A percentile compares a stretch with the other conserved stretches of the same genome.
phyloP scores from a whole-genome alignment of 2,329 filamentous ascomycete genomes.

The Sporothrix globosa region DNA sequence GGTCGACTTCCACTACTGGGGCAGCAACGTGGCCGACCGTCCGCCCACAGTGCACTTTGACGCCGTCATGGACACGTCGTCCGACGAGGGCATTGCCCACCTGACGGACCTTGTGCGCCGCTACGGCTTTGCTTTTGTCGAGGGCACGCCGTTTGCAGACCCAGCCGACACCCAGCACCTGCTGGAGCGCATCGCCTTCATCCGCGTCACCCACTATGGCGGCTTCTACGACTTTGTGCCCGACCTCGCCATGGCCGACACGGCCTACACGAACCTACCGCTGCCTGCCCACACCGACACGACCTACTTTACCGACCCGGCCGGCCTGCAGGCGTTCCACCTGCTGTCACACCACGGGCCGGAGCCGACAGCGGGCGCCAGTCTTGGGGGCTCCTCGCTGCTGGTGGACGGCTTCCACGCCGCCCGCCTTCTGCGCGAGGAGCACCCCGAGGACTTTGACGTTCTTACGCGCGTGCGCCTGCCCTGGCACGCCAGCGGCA shows the following conservation, averaged over 20 bases:
- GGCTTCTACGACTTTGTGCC: constrained; percentile 80
- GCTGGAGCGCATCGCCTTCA: constrained; percentile 80
- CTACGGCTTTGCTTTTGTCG: constrained; percentile 78
- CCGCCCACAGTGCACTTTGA: constrained; percentile 65
- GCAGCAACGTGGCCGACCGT: constrained; percentile 44
- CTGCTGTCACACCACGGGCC: constrained; percentile 76
- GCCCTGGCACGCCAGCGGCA: constrained; percentile 86
- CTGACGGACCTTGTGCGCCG: constrained; percentile 66
- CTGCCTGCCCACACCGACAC: constrained; percentile 90
- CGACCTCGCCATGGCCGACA: constrained; percentile 84
- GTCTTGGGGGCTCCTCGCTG: constrained; percentile 71
- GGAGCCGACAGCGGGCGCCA: constrained; percentile 28
- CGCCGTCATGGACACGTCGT: constrained; percentile 58
- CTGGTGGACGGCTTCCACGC: constrained; percentile 86
- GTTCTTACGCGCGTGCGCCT: constrained; percentile 61
- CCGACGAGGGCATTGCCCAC: constrained; percentile 58
- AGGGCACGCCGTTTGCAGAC: constrained; percentile 64
- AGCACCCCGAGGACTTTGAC: constrained; percentile 60
- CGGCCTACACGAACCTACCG: constrained; percentile 84
- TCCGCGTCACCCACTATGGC: constrained; percentile 90
- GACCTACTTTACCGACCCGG: constrained; percentile 92
- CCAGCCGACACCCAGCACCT: constrained; percentile 74
- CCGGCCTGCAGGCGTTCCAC: constrained; percentile 90
- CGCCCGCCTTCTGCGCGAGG: constrained; percentile 60
- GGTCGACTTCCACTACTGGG: constrained; percentile 42